These are phyloP conservation scores for Metschnikowia baotianmanensis DNA, from an alignment of 805 yeast genomes.

Conservation along the genomic window DNA sequence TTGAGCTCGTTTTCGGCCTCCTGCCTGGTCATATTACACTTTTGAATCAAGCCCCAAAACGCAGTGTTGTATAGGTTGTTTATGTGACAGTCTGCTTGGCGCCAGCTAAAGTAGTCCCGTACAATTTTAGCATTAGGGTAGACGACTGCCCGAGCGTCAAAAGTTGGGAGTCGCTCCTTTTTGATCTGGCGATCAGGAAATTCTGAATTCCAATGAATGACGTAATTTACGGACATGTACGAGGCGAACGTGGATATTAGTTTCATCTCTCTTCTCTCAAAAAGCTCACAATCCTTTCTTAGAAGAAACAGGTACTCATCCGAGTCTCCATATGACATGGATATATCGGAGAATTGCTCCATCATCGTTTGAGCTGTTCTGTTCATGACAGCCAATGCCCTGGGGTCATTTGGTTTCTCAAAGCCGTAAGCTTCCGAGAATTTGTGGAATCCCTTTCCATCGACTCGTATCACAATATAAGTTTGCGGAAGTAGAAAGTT, in stretches of 20 bases:
- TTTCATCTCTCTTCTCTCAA: constrained; percentile 82
- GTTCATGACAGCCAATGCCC: constrained; percentile 81
- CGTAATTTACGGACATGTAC: constrained; percentile 74
- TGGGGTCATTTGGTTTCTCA: constrained; percentile 80
- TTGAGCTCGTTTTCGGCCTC: constrained; percentile 77
- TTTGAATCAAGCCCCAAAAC: constrained; percentile 80
- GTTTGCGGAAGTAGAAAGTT: constrained; percentile 73
- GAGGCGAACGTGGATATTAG: constrained; percentile 80
- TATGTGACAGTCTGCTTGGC: constrained; percentile 95
- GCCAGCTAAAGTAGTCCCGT: constrained; percentile 87
- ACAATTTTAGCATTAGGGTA: constrained; percentile 66
- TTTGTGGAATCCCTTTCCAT: constrained; percentile 92
- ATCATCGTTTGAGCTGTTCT: constrained; percentile 68
- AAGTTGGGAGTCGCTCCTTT: constrained; percentile 66
- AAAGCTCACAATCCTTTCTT: constrained; percentile 58
- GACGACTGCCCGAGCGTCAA: constrained; percentile 86
- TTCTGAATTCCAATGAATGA: constrained; percentile 59
- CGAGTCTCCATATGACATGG: constrained; percentile 89
- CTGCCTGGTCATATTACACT: constrained; percentile 66
- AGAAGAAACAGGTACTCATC: constrained; percentile 90
- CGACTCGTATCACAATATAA: constrained; percentile 79
- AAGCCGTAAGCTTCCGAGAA: constrained; percentile 73
- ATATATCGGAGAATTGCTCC: constrained; percentile 64
- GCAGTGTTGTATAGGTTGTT: constrained; percentile 91
- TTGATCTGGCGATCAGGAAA: constrained; percentile 52